Percentiles rank a stretch among this genome's conserved stretches.
Evolutionary conservation across 805 yeast species (phyloP).

Genomic region (Candida montana): DNA sequence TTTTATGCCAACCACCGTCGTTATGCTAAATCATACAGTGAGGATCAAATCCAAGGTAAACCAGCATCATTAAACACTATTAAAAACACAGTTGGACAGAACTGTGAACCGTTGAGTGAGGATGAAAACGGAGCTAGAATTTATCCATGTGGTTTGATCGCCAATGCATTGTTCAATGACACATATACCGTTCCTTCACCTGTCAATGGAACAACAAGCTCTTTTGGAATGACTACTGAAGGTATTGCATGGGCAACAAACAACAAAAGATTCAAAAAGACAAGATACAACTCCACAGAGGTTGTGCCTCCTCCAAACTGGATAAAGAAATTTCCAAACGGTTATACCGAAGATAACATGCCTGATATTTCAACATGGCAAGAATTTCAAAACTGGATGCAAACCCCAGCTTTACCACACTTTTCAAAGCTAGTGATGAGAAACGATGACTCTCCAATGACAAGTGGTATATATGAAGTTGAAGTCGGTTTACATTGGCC

Average conservation of each 20-base stretch:
- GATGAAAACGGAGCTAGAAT: slow-evolving; percentile 50
- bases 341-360: slow-evolving; percentile 62
- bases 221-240: slow-evolving; percentile 38
- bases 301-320: slow-evolving; percentile 85
- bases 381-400: slow-evolving; percentile 82
- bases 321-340: slow-evolving; percentile 64
- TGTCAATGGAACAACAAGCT: slow-evolving; percentile 28
- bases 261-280: slow-evolving; percentile 55
- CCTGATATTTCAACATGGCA: slow-evolving; percentile 67
- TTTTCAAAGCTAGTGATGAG: slow-evolving; percentile 63
- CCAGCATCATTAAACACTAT: slow-evolving; percentile 53
- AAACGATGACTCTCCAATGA: slow-evolving; percentile 50
- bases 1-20: slow-evolving; percentile 94
- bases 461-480: slow-evolving; percentile 57
- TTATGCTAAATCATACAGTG: slow-evolving; percentile 83
- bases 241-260: slow-evolving; percentile 75
- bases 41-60: slow-evolving; percentile 76
- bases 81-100: slow-evolving; percentile 41
- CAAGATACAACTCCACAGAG: slow-evolving; percentile 52
- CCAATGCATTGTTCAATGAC: slow-evolving; percentile 76
- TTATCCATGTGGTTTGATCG: slow-evolving; percentile 83
- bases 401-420: slow-evolving; percentile 67
- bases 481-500: slow-evolving; percentile 76
- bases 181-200: slow-evolving; percentile 48
- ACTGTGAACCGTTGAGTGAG: slow-evolving; percentile 64